A percentile compares a stretch with the other conserved stretches of the same genome.
Conservation (phyloP, 1,139 yeast species). For the Candida sanyaensis region DNA sequence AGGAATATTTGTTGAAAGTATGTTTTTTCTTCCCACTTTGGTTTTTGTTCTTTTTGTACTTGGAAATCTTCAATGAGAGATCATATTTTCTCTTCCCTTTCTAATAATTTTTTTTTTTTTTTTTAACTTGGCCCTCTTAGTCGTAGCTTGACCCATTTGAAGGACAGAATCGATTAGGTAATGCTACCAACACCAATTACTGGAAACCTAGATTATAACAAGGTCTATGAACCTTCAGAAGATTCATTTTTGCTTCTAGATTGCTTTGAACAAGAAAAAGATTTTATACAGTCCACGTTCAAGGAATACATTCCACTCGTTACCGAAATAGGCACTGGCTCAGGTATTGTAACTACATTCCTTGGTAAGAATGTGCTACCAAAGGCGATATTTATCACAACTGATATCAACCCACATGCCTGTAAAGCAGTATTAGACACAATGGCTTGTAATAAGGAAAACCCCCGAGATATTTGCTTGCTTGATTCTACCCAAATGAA, state of each 20-base stretch:
- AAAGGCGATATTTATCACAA: conserved; percentile 55
- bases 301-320: conserved; percentile 49
- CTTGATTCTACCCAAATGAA: conserved; percentile 64
- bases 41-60: background rate
- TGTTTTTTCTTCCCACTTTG: background rate
- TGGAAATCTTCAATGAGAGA: background rate
- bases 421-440: conserved; percentile 58
- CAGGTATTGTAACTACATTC: conserved; percentile 85
- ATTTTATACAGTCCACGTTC: conserved; percentile 32
- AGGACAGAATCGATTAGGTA: background rate
- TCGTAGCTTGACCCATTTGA: background rate
- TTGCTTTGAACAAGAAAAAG: conserved; percentile 62
- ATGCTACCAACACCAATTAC: conserved; percentile 49
- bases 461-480: conserved; percentile 31
- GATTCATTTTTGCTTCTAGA: conserved; percentile 86
- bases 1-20: background rate
- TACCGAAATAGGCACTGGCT: conserved; percentile 89
- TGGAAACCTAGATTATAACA: conserved; percentile 31
- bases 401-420: conserved; percentile 83
- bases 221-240: conserved; percentile 91
- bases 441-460: conserved; percentile 48
- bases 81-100: background rate
- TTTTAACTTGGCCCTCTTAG: background rate
- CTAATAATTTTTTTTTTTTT: background rate
- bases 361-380: conserved; percentile 54